A percentile compares a stretch with the other conserved stretches of the same genome.
These are phyloP conservation scores for Madurella fahalii DNA, from an alignment of 2,329 filamentous ascomycete genomes.

Conservation along the genomic window DNA sequence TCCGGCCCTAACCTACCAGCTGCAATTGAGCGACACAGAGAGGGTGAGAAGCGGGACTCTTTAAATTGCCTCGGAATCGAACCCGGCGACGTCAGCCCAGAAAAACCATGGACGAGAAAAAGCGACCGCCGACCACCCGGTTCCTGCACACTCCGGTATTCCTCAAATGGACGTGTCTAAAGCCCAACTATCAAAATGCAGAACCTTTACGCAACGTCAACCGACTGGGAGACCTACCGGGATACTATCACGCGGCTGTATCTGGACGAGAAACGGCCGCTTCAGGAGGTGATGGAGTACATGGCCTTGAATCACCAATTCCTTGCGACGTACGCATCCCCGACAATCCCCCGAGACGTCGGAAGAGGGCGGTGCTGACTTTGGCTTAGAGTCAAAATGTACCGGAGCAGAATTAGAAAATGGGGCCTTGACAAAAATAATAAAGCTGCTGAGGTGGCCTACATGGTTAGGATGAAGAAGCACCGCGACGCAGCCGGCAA, in stretches of 20 bases:
- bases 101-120: no score
- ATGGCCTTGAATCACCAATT: conserved; percentile 28
- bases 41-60: no score
- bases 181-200: conserved; percentile 4
- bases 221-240: conserved; percentile 29
- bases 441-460: conserved; percentile 29
- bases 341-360: not conserved
- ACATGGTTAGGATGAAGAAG: conserved; percentile 26
- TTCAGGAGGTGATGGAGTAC: conserved; percentile 28
- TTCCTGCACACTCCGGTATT: not conserved
- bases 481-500: conserved; percentile 27
- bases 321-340: conserved; percentile 23
- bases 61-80: no score
- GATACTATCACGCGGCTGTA: conserved; percentile 29
- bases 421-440: conserved; percentile 34
- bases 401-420: conserved; percentile 32
- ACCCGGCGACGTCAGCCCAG: no score
- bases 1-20: no score
- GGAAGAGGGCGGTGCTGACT: not conserved
- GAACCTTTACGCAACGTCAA: conserved; percentile 17
- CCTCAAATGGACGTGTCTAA: conserved; percentile 2
- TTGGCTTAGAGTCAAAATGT: conserved; percentile 30
- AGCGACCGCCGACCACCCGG: no score
- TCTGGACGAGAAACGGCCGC: conserved; percentile 24
- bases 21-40: no score